phyloP scores from a whole-genome alignment of 1,284 basidiomycete genomes.

The Naganishia liquefaciens region DNA sequence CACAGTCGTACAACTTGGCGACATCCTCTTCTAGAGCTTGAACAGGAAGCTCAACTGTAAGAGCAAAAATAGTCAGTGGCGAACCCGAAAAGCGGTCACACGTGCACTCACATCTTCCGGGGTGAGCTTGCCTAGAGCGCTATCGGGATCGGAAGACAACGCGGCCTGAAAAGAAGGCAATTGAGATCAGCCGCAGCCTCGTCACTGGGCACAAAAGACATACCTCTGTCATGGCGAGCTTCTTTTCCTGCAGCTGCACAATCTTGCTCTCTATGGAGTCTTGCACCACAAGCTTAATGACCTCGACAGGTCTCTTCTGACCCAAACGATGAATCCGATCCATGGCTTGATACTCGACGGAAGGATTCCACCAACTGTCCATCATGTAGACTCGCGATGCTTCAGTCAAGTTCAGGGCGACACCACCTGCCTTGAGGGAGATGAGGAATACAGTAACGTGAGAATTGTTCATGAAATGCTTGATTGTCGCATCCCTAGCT shows the following conservation, averaged over 20 bases:
- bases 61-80: constrained; percentile 1
- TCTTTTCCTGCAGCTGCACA: constrained; percentile 74
- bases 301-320: constrained; percentile 87
- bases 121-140: constrained; percentile 82
- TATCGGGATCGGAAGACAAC: constrained; percentile 45
- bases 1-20: too few relatives aligned
- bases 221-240: constrained; percentile 52
- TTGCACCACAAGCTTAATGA: constrained; percentile 91
- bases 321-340: constrained; percentile 80
- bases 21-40: constrained; percentile 7
- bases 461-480: constrained; percentile 93
- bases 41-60: constrained; percentile 23
- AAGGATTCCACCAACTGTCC: constrained; percentile 90
- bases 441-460: constrained; percentile 96
- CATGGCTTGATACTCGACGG: constrained; percentile 61
- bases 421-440: constrained; percentile 90
- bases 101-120: constrained; percentile 63
- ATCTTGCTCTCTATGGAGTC: constrained; percentile 84
- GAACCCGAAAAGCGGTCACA: background rate
- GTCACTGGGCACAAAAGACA: background rate
- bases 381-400: constrained; percentile 79
- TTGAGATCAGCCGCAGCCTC: background rate
- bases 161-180: constrained; percentile 33
- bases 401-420: constrained; percentile 84
- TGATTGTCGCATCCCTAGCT: constrained; percentile 90